Evolutionary conservation across 108 stramenopile species (phyloP), one percentile per base, ranked within the genome.

Genomic region (Fistulifera solaris): DNA sequence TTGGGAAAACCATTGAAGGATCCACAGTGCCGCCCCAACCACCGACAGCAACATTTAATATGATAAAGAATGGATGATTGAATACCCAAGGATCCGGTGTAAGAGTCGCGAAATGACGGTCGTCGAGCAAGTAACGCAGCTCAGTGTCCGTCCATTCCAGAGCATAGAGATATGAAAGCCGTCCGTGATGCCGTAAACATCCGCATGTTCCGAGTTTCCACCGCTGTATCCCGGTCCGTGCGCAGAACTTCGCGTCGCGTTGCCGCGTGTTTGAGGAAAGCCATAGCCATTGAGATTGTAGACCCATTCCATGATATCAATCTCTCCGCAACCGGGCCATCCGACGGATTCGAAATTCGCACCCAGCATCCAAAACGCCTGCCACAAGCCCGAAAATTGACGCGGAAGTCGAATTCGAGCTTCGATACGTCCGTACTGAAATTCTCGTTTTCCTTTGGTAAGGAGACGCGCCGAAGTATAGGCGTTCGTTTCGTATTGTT

Each of bases 291-390:
- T 6, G 6, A 35, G 8, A 35, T 35, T 35, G 31, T 35, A 35
- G 8, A 35, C 31, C 31, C 31, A 35, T 47, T 80, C 82, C 78
- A 80, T 63, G 35, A 83, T 50, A 63, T 83, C 82, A 61, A 83
- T 77, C 42, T 80, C 82, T 23, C 82, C 82, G 23, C 70, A 75
- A 12, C 1, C 19, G 22, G 72, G 72, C 72, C 72, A 73, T 8
- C 23, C 70, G 53, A 73, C 78, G 61, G 58, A 55, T 1, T 7
- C 46, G 42, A 63, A 53, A 58, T 80, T 58, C 22, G 40, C 48
- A 16, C 76, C 76, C 8, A 80, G 61, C 13, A 76, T 76, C 78
- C 78, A 80, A 43, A 83, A 56, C 15, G 73, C 78, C 22, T 65
- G 71, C 71, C 71, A 72, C 11, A 66, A 27, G 16, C 71, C 72